Evolutionary conservation across 306 rosid genomes (phyloP), one percentile per base, ranked within the genome.

Genomic region (Vachellia pachyceras): DNA sequence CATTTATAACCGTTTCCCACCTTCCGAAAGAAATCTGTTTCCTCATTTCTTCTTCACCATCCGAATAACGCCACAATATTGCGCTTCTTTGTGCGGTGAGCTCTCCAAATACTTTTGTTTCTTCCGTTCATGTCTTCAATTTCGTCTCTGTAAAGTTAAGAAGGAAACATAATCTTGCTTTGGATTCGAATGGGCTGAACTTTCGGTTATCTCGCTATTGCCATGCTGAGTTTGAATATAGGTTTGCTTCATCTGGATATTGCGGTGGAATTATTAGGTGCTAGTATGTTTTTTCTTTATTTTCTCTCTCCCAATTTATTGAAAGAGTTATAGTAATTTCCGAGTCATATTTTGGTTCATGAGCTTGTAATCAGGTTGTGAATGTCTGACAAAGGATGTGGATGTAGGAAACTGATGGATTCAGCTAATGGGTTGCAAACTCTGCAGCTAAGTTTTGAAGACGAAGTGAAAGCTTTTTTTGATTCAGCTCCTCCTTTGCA

Each of bases 401-500:
- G 39, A 5, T 79, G 83, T 58, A 88, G 86, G 87, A 0, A 63
- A 57, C 67, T 75, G 70, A 94, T 95, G 98, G 94, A 88, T 84
- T 71, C 68, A 15, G 25, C 58, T 42, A 84, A 79, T 50, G 87
- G 81, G 85, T 23, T 35, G 58, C 85, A 85, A 71, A 79, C 66
- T 74, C 40, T 70, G 1, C 83, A 41, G 75, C 76, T 88, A 80
- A 72, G 80, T 42, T 78, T 87, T 57, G 90, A 85, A 80, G 77
- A 84, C 23, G 89, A 85, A 85, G 85, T 89, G 71, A 83, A 89
- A 54, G 75, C 97, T 11, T 95, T 95, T 83, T 93, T 91, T 54
- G 90, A 88, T 70, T 93, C 95, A 3, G 97, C 99, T 86, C 99
- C 97, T 73, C 92, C 99, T 70, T 64, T 91, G 66, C 84, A 77